Evolutionary conservation across 768 basidiomycete genomes (phyloP).

Genomic region (Exidia glandulosa): DNA sequence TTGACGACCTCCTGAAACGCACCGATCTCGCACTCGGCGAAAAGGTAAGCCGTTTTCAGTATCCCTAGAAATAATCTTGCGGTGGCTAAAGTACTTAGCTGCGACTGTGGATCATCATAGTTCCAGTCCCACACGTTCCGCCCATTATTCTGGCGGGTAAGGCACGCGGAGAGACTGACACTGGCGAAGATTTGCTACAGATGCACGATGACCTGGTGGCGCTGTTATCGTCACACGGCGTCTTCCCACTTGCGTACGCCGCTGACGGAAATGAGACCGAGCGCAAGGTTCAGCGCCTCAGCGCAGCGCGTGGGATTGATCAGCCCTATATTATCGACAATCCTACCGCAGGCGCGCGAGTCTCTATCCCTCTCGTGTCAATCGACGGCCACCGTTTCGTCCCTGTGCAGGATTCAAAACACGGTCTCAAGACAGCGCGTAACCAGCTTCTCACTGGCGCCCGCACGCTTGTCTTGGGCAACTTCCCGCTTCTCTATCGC

Average conservation of each 20-base stretch:
- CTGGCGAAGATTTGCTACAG: background rate
- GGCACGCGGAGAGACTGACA: background rate
- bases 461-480: conserved; percentile 14
- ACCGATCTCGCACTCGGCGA: conserved; percentile 7
- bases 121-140: conserved; percentile 22
- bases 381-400: conserved; percentile 12
- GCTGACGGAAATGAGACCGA: conserved; percentile 25
- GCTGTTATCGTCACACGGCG: background rate
- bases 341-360: background rate
- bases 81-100: conserved; percentile 13
- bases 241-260: conserved; percentile 23
- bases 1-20: conserved; percentile 8
- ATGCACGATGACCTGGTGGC: background rate
- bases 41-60: conserved; percentile 6
- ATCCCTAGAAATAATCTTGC: background rate
- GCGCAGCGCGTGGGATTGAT: background rate
- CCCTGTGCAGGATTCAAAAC: conserved; percentile 27
- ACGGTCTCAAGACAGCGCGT: conserved; percentile 22
- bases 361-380: conserved; percentile 5
- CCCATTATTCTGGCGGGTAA: conserved; percentile 25
- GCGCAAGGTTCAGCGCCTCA: conserved; percentile 14
- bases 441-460: conserved; percentile 28
- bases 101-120: conserved; percentile 20
- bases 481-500: conserved; percentile 10
- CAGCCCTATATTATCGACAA: background rate